Evolutionary conservation across 768 basidiomycete genomes (phyloP), one percentile per base, ranked within the genome.

Genomic region (Chalciporus pseudorubinellus): DNA sequence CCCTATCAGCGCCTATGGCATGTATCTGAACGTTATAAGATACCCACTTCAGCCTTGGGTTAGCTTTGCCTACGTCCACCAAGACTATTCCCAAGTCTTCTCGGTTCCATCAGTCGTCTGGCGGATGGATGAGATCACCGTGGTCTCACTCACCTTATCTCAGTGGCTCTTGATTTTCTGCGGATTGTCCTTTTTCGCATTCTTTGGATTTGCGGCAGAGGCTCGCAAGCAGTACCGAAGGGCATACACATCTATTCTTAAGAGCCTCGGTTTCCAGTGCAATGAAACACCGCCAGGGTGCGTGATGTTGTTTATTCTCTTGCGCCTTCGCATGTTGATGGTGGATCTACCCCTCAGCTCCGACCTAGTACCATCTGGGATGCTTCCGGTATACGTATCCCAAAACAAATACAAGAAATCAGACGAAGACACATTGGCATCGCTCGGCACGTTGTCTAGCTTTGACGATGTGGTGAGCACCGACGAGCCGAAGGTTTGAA

Each of bases 201-300:
- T 12, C 31, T 31, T 31, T 14, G 31, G 4, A 14, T 31, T 31
- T 11, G 31, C 10, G 13, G 31, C 4, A 11, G 31, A 11, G 31
- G 31, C 10, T 13, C 31, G 31, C 26, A 2, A 14, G 31, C 31
- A 31, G 2, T 31, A 12, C 13, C 10, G 29, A 31, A 6, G 4
- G 12, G 10, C 31, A 14, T 11, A n/a, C n/a, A n/a, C n/a, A n/a
- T n/a, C n/a, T n/a, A n/a, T n/a, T n/a, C n/a, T n/a, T 6, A 29
- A 87, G 85, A 83, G 59, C 70, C 73, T 48, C 85, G 44, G 74
- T 77, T n/a, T 16, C 16, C 16, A 19, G 39, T 18, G 8, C 18
- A 20, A 2, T 39, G 18, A 6, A 39, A 19, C 39, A 39, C 8
- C 7, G n/a, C 8, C 36, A n/a, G 19, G 36, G 36, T 38, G 16